phyloP scores from a whole-genome alignment of 495 filamentous ascomycete genomes.

The Neurospora hispaniola region DNA sequence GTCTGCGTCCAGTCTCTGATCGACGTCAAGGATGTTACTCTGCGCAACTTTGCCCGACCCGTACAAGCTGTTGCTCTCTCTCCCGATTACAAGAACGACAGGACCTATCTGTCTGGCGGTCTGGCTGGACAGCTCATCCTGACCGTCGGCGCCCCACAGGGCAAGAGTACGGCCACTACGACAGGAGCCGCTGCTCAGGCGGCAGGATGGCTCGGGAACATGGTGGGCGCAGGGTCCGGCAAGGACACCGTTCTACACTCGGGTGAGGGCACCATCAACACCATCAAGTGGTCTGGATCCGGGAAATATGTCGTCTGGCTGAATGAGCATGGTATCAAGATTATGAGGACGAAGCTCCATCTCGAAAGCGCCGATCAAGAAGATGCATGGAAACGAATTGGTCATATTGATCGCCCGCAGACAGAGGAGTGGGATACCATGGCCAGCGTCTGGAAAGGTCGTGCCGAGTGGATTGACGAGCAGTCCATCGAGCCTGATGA shows the following conservation, averaged over 20 bases:
- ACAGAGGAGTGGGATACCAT: constrained; percentile 82
- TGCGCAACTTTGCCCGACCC: constrained; percentile 89
- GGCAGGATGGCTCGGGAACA: constrained; percentile 79
- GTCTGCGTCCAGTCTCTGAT: constrained; percentile 79
- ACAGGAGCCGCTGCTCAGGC: constrained; percentile 66
- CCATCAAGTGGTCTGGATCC: constrained; percentile 84
- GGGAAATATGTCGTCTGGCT: constrained; percentile 89
- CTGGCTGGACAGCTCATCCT: constrained; percentile 80
- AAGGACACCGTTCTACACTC: constrained; percentile 85
- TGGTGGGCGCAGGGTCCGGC: constrained; percentile 69
- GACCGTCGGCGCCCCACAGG: constrained; percentile 70
- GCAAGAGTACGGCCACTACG: constrained; percentile 69
- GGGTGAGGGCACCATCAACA: constrained; percentile 82
- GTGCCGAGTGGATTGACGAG: constrained; percentile 87
- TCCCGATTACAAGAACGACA: constrained; percentile 82
- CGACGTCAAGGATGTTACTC: constrained; percentile 61
- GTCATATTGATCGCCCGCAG: constrained; percentile 76
- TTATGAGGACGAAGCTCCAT: constrained; percentile 84
- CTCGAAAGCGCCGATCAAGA: constrained; percentile 68
- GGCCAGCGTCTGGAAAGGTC: constrained; percentile 85
- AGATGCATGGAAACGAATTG: constrained; percentile 90
- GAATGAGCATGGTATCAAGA: constrained; percentile 92
- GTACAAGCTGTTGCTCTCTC: constrained; percentile 84
- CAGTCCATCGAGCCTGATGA: constrained; percentile 52
- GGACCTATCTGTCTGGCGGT: constrained; percentile 81